Conservation (phyloP, 768 basidiomycete genomes). For the Auricularia auricula-judae region DNA sequence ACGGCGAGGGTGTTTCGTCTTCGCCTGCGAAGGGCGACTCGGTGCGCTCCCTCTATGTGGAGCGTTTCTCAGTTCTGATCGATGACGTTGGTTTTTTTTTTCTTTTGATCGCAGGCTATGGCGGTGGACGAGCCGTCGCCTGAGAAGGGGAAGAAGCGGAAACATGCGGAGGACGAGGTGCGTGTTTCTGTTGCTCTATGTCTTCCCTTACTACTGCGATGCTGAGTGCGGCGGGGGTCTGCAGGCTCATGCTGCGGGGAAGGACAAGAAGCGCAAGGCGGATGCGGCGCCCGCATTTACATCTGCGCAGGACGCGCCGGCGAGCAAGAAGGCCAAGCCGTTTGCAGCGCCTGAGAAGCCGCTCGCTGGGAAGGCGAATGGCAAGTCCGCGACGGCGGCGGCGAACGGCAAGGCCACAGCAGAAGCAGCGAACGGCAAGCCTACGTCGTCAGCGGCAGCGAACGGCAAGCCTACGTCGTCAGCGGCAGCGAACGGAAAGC, state of each 20-base stretch:
- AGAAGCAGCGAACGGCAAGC: not conserved
- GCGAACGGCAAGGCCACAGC: not conserved
- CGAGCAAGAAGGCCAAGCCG: slow-evolving; percentile 10
- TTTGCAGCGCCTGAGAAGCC: not conserved
- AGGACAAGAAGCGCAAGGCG: not conserved
- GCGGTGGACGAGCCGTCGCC: not conserved
- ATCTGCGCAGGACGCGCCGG: slow-evolving; percentile 2
- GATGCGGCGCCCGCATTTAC: not conserved
- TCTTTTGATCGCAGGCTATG: not conserved
- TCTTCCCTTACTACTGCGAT: too few species aligned
- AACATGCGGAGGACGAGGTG: not conserved
- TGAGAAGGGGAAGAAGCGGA: not conserved
- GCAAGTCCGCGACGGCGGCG: not conserved
- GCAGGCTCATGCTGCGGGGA: too few species aligned
- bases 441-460: not conserved
- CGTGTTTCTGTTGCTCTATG: not conserved
- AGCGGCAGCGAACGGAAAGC: not conserved
- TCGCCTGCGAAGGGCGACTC: not conserved
- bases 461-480: not conserved
- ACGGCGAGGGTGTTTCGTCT: not conserved
- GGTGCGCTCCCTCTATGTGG: too few species aligned
- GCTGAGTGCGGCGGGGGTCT: too few species aligned
- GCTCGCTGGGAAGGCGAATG: too few species aligned
- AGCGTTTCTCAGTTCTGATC: too few species aligned
- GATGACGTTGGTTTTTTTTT: too few species aligned